Percentiles rank a stretch among this genome's conserved stretches.
phyloP scores from a whole-genome alignment of 2,329 filamentous ascomycete species.

The Calonectria naviculata region DNA sequence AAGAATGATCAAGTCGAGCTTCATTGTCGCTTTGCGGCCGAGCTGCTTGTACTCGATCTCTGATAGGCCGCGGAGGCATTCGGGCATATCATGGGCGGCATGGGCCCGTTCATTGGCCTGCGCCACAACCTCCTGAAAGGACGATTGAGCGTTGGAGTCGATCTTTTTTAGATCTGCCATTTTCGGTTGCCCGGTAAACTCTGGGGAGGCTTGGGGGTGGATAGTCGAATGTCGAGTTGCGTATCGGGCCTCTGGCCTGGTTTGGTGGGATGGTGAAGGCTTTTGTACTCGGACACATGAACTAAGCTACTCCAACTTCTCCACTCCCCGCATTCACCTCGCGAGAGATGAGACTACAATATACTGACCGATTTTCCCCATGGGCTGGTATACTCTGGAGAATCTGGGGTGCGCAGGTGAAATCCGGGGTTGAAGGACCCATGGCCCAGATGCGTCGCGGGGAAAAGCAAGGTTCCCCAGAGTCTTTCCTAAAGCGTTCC shows the following conservation, averaged over 20 bases:
- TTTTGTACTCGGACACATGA: neutral
- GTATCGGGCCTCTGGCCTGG: neutral
- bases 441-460: neutral
- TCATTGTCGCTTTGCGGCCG: conserved; percentile 28
- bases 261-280: neutral
- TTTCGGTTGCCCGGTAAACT: neutral
- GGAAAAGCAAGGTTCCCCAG: conserved; percentile 4
- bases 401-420: neutral
- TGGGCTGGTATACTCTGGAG: neutral
- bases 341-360: neutral
- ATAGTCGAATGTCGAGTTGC: neutral
- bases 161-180: neutral
- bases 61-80: conserved; percentile 14
- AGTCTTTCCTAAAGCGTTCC: conserved; percentile 5
- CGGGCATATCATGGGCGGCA: conserved; percentile 14
- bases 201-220: neutral
- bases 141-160: neutral
- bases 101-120: neutral
- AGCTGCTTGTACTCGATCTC: conserved; percentile 14
- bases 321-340: neutral
- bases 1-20: conserved; percentile 45
- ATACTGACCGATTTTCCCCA: neutral
- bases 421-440: neutral
- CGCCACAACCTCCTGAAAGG: neutral
- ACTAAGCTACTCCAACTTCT: neutral